Conservation (phyloP, 805 yeast species). For the Candida maltosa region DNA sequence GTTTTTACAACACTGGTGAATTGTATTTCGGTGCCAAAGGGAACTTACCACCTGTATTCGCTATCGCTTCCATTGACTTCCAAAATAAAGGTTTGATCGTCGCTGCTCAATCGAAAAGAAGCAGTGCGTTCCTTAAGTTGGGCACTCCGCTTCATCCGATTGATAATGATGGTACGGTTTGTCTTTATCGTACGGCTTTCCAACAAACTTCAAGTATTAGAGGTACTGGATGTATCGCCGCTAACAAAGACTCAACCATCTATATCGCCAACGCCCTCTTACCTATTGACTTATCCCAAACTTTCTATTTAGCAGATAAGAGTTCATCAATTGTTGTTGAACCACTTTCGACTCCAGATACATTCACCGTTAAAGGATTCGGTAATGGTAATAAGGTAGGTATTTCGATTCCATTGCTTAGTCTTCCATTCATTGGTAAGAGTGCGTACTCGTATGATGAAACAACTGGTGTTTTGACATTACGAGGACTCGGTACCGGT, state of each 20-base stretch:
- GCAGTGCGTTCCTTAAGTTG: slow-evolving; percentile 12
- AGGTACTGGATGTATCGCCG: slow-evolving; percentile 24
- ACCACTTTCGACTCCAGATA: slow-evolving; percentile 12
- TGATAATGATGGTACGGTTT: slow-evolving; percentile 24
- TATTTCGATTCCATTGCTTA: slow-evolving; percentile 8
- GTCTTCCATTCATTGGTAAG: slow-evolving; percentile 2
- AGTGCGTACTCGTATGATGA: slow-evolving; percentile 9
- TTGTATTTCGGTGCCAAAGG: slow-evolving; percentile 22
- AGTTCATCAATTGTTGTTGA: slow-evolving; percentile 15
- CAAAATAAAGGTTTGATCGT: slow-evolving; percentile 17
- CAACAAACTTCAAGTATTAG: slow-evolving; percentile 16
- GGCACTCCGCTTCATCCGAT: slow-evolving; percentile 15
- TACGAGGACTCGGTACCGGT: slow-evolving; percentile 5
- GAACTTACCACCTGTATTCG: slow-evolving; percentile 12
- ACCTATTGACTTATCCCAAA: slow-evolving; percentile 13
- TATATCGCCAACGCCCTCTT: slow-evolving; percentile 12
- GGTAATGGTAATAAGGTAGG: slow-evolving; percentile 22
- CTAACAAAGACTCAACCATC: slow-evolving; percentile 13
- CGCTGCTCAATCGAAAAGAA: slow-evolving; percentile 11
- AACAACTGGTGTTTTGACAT: slow-evolving; percentile 19
- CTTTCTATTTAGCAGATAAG: slow-evolving; percentile 15
- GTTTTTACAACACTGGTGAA: slow-evolving; percentile 21
- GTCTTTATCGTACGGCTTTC: slow-evolving; percentile 21
- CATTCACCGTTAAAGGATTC: slow-evolving; percentile 21
- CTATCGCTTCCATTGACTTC: slow-evolving; percentile 13